phyloP scores from a whole-genome alignment of 2,329 filamentous ascomycete genomes.

The Alternaria sp. region DNA sequence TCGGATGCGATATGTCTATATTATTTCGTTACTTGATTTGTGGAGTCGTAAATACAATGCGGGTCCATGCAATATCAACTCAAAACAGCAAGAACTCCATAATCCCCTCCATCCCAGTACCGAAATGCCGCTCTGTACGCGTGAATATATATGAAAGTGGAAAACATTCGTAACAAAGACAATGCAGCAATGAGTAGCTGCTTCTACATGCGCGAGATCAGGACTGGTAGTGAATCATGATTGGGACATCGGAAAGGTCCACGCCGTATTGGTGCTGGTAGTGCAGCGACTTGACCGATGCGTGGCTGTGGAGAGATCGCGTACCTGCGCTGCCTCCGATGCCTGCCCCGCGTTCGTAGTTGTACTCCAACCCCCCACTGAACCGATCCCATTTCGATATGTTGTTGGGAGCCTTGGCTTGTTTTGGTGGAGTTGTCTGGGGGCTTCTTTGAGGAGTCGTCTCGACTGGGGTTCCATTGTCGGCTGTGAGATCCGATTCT shows the following conservation, averaged over 20 bases:
- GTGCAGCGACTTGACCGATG: slow-evolving; percentile 42
- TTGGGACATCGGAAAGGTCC: slow-evolving; percentile 46
- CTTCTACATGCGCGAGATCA: slow-evolving; percentile 31
- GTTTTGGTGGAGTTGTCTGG: background rate
- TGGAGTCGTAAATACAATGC: slow-evolving; percentile 4
- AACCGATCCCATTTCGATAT: slow-evolving; percentile 41
- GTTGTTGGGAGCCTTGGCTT: slow-evolving; percentile 1
- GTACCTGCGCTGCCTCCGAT: slow-evolving; percentile 50
- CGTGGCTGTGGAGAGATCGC: slow-evolving; percentile 40
- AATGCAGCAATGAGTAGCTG: slow-evolving; percentile 8
- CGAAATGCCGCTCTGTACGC: slow-evolving; percentile 19
- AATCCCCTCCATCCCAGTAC: slow-evolving; percentile 2
- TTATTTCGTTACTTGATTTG: slow-evolving; percentile 20
- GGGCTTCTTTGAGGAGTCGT: background rate
- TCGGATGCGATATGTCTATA: slow-evolving; percentile 1
- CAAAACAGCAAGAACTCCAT: slow-evolving; percentile 21
- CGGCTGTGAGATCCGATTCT: background rate
- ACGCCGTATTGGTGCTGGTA: slow-evolving; percentile 41
- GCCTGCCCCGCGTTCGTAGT: slow-evolving; percentile 46
- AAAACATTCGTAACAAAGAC: slow-evolving; percentile 7
- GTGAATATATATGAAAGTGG: slow-evolving; percentile 18
- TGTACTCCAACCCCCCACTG: slow-evolving; percentile 47
- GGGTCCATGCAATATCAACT: slow-evolving; percentile 20
- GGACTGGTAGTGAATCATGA: slow-evolving; percentile 41
- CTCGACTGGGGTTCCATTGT: background rate